phyloP scores from a whole-genome alignment of 306 rosid species.

The Cicer pinnatifidum region DNA sequence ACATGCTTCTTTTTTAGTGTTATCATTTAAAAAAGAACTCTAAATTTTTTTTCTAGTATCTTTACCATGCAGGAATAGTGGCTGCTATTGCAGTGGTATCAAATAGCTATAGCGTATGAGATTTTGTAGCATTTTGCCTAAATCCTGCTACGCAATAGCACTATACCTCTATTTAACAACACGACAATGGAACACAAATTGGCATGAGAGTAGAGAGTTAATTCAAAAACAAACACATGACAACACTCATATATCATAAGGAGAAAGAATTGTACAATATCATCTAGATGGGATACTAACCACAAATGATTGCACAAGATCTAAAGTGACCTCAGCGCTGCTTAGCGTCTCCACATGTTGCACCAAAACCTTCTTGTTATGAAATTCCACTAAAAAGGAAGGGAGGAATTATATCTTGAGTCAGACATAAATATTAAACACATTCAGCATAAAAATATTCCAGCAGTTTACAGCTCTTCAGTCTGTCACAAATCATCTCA shows the following conservation, averaged over 20 bases:
- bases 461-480: slow-evolving; percentile 28
- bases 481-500: slow-evolving; percentile 36
- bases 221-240: slow-evolving; percentile 24
- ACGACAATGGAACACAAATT: slow-evolving; percentile 5
- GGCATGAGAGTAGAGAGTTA: background rate
- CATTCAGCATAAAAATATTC: slow-evolving; percentile 11
- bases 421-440: slow-evolving; percentile 34
- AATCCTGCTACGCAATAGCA: too few relatives aligned
- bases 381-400: slow-evolving; percentile 56
- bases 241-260: slow-evolving; percentile 30
- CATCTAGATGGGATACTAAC: slow-evolving; percentile 51
- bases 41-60: too few relatives aligned
- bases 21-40: too few relatives aligned
- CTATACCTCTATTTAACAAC: too few relatives aligned
- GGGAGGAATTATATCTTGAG: slow-evolving; percentile 33
- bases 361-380: slow-evolving; percentile 74
- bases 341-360: slow-evolving; percentile 81
- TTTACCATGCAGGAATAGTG: too few relatives aligned
- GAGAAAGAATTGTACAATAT: slow-evolving; percentile 22
- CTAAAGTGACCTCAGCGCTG: slow-evolving; percentile 63
- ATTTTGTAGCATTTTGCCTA: too few relatives aligned
- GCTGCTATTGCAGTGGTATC: too few relatives aligned
- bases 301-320: slow-evolving; percentile 70
- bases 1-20: too few relatives aligned
- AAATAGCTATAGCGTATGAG: too few relatives aligned